Percentiles rank a stretch among this genome's conserved stretches.
phyloP scores from a whole-genome alignment of 2,329 filamentous ascomycete genomes.

The Alternaria angustiovoidea region DNA sequence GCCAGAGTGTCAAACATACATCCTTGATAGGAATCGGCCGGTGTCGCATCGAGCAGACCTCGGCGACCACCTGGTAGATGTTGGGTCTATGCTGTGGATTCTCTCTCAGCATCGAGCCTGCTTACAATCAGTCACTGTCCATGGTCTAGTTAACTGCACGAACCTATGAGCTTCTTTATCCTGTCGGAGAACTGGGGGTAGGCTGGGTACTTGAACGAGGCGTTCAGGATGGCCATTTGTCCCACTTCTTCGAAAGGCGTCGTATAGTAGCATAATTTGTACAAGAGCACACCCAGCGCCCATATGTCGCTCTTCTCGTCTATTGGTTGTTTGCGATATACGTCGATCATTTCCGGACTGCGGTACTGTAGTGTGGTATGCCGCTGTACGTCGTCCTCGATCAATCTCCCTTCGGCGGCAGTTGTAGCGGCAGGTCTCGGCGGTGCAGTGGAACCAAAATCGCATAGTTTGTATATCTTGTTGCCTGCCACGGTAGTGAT shows the following conservation, averaged over 20 bases:
- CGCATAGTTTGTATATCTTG: conserved; percentile 91
- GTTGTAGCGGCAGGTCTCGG: conserved; percentile 86
- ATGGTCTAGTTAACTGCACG: conserved; percentile 37
- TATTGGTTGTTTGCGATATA: conserved; percentile 94
- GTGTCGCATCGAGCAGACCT: conserved; percentile 88
- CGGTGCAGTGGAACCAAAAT: conserved; percentile 91
- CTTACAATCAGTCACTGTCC: conserved; percentile 22
- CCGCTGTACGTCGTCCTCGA: conserved; percentile 96
- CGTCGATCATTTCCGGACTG: conserved; percentile 98
- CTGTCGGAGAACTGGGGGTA: conserved; percentile 91
- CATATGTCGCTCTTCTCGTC: conserved; percentile 99
- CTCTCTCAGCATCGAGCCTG: conserved; percentile 90
- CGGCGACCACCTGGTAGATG: conserved; percentile 90
- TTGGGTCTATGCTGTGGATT: conserved; percentile 82
- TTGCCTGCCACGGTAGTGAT: conserved; percentile 75
- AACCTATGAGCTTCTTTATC: conserved; percentile 89
- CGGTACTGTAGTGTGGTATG: conserved; percentile 98
- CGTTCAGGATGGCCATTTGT: conserved; percentile 95
- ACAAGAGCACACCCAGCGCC: conserved; percentile 92
- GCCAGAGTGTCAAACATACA: conserved; percentile 58
- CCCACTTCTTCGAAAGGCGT: conserved; percentile 98
- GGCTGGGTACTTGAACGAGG: conserved; percentile 87
- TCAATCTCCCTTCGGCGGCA: conserved; percentile 85
- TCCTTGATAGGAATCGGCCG: conserved; percentile 87
- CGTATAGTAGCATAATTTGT: conserved; percentile 99